Percentiles rank a stretch among this genome's conserved stretches.
These are phyloP conservation scores for Botrytis porri DNA, from an alignment of 2,329 filamentous ascomycete species.

Conservation along the genomic window DNA sequence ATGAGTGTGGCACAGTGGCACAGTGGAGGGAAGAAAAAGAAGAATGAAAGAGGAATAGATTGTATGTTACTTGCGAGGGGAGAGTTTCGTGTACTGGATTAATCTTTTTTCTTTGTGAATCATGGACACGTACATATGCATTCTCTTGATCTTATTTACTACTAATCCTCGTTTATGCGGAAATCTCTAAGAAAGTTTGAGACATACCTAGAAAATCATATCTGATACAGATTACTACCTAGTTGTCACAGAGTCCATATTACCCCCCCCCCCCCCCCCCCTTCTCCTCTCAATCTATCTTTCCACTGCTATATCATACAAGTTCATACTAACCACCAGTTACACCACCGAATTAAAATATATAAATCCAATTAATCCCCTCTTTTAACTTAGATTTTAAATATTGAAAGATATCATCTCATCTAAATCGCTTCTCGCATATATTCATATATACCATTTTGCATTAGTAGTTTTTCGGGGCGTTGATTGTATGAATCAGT, in stretches of 20 bases:
- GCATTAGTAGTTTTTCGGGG: too few relatives aligned
- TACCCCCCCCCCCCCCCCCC: too few relatives aligned
- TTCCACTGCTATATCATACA: neutral
- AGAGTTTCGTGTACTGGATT: neutral
- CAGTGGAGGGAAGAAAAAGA: too few relatives aligned
- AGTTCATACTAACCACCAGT: neutral
- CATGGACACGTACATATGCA: neutral
- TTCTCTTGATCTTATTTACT: too few relatives aligned
- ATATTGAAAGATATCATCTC: too few relatives aligned
- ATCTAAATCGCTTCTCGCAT: too few relatives aligned
- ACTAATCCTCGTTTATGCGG: neutral
- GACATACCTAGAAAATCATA: neutral
- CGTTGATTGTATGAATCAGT: too few relatives aligned
- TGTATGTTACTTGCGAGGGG: neutral
- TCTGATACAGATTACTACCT: neutral
- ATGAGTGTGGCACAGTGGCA: neutral
- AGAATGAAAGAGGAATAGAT: neutral
- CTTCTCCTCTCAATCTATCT: neutral
- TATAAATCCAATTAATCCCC: too few relatives aligned
- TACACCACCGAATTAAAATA: accelerated
- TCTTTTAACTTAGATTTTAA: too few relatives aligned
- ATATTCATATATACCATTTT: too few relatives aligned
- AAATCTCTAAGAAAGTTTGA: neutral
- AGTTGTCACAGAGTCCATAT: neutral
- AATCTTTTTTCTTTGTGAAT: neutral